Evolutionary conservation across 2,329 filamentous ascomycete genomes (phyloP).

Genomic region (Pestalotiopsis fici): DNA sequence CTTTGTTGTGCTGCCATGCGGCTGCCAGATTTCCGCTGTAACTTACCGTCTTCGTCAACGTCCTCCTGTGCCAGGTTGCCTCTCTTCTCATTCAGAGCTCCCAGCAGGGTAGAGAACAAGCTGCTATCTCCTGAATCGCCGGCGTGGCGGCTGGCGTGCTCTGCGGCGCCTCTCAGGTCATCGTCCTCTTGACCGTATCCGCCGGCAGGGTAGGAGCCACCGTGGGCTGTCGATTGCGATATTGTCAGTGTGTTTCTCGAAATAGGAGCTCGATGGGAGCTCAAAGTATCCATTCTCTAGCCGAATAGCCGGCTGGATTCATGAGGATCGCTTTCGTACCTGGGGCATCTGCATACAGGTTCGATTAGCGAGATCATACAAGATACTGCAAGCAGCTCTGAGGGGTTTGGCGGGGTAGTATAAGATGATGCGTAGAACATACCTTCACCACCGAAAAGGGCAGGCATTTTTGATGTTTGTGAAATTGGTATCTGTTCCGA

Average conservation of each 20-base stretch:
- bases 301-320: not conserved
- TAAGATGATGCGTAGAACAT: not conserved
- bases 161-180: slow-evolving; percentile 48
- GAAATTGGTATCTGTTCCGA: not conserved
- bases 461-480: not conserved
- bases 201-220: slow-evolving; percentile 31
- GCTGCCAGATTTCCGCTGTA: too few relatives aligned
- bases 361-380: not conserved
- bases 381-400: not conserved
- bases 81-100: slow-evolving; percentile 51
- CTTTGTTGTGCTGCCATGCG: too few relatives aligned
- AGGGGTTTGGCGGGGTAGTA: not conserved
- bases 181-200: slow-evolving; percentile 40
- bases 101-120: slow-evolving; percentile 51
- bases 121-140: slow-evolving; percentile 46
- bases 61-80: slow-evolving; percentile 44
- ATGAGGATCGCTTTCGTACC: not conserved
- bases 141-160: slow-evolving; percentile 47
- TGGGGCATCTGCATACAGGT: not conserved
- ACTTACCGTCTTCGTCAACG: slow-evolving; percentile 50
- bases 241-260: not conserved
- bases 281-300: not conserved
- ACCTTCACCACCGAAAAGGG: slow-evolving; percentile 4
- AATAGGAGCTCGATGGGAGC: not conserved
- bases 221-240: slow-evolving; percentile 21